Base-by-base conservation (phyloP, 2,329 filamentous ascomycete genomes). In the Fusarium fracticaudum region DNA sequence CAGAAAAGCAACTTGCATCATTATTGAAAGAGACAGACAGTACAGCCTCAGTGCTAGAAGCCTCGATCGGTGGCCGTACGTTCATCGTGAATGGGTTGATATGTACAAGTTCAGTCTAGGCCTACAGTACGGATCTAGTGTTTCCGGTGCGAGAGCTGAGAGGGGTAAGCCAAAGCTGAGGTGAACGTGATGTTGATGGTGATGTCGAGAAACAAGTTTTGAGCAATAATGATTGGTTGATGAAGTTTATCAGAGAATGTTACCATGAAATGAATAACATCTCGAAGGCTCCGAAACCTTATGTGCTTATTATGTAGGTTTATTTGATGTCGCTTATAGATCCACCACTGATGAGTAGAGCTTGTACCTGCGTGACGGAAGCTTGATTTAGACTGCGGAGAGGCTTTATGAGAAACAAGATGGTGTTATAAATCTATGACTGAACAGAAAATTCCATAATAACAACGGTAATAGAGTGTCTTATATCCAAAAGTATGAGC, bases 21-120 rank as follows among this genome's bases (percentile, higher is more conserved):
- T 91, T 88, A 80, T 98, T 98, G 85, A 98, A 98, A 14, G 93
- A 91, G 51, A 92, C 91, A 20, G 94, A 97, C 43, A 98, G 88
- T 17, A 95, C 95, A 69, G 91, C 89, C 9, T 93, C 92, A 61
- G 91, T 90, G 48, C 88, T 88, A 24, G 93, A 91, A 58, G 91
- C 90, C 85, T 97, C 94, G 79, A 98, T 94, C 64, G 93, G 90
- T 60, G 93, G 93, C 67, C 96, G 90, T 48, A 95, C 97, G 82
- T 98, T 96, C 96, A 98, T 99, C 60, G 70, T 73, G 72, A 59
- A 70, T 74, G 68, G 47, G 44, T 63, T 67, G 50, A 58, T 67
- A 51, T 44, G 51, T 57, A 35, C 37, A 66, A 62, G 55, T 58
- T 38, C 38, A 44, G 73, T 47, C 37, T 22, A 59, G 44, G 44